Conservation (phyloP, 2,329 filamentous ascomycete genomes). For the Curvularia hawaiiensis region DNA sequence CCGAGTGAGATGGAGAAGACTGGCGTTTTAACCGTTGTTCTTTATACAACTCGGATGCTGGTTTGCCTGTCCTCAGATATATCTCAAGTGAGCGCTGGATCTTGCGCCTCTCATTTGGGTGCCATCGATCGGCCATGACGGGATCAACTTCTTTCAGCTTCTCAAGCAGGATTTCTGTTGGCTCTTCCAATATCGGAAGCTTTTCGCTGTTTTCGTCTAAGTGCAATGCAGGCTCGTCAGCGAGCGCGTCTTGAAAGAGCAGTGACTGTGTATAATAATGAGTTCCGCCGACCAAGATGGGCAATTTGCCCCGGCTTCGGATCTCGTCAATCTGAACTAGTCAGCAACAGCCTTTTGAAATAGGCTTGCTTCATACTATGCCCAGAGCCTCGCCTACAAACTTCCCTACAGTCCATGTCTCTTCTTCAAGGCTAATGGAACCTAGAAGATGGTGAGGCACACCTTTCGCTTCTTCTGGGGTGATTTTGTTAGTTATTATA, state of each 20-base stretch:
- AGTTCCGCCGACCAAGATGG: constrained; percentile 91
- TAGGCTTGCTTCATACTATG: constrained; percentile 44
- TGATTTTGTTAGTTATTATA: constrained; percentile 94
- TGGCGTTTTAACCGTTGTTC: constrained; percentile 63
- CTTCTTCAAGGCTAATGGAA: constrained; percentile 73
- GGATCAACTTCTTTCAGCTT: constrained; percentile 83
- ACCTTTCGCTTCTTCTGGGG: constrained; percentile 72
- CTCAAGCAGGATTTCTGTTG: constrained; percentile 73
- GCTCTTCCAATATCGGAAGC: constrained; percentile 73
- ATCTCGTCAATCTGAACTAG: constrained; percentile 72
- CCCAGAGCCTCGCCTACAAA: constrained; percentile 74
- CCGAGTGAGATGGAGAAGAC: constrained; percentile 16
- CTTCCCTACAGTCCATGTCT: constrained; percentile 80
- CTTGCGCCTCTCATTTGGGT: constrained; percentile 89
- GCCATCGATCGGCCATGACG: constrained; percentile 87
- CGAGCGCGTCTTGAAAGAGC: constrained; percentile 75
- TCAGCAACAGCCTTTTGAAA: background rate
- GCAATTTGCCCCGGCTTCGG: constrained; percentile 74
- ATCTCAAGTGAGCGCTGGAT: constrained; percentile 91
- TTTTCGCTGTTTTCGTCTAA: constrained; percentile 28
- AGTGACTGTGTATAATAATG: constrained; percentile 94
- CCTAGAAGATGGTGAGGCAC: constrained; percentile 89
- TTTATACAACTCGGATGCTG: constrained; percentile 84
- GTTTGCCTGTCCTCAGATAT: constrained; percentile 79
- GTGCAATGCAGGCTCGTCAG: constrained; percentile 52